Evolutionary conservation across 1,284 basidiomycete genomes (phyloP).

Genomic region (Phylloporus sp.): DNA sequence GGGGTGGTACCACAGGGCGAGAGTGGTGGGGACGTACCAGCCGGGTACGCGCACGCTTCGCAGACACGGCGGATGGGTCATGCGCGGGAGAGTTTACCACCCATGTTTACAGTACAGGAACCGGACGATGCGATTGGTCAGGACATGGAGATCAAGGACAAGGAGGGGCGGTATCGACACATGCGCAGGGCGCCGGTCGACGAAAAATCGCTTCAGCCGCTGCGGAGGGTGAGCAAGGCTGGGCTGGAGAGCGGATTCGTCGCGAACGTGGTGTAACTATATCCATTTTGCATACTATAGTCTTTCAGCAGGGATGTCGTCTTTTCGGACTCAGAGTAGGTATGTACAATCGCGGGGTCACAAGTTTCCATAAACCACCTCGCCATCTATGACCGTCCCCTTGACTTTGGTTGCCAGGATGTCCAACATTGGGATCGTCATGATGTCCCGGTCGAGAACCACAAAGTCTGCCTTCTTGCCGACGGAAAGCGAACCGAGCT

Average conservation of each 20-base stretch:
- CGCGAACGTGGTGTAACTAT: constrained; percentile 14
- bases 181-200: constrained; percentile 84
- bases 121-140: constrained; percentile 56
- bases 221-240: constrained; percentile 87
- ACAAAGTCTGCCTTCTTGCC: constrained; percentile 91
- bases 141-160: constrained; percentile 86
- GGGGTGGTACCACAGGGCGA: constrained; percentile 60
- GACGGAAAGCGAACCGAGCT: constrained; percentile 65
- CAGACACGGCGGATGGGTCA: constrained; percentile 57
- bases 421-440: constrained; percentile 62
- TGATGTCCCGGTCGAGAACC: constrained; percentile 79
- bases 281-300: constrained; percentile 18
- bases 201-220: constrained; percentile 83
- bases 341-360: constrained; percentile 15
- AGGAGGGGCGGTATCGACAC: constrained; percentile 81
- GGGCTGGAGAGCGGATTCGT: constrained; percentile 70
- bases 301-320: constrained; percentile 7
- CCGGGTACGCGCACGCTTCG: constrained; percentile 46
- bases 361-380: constrained; percentile 64
- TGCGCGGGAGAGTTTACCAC: constrained; percentile 79
- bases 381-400: constrained; percentile 76
- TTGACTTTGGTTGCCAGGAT: constrained; percentile 59
- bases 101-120: constrained; percentile 46
- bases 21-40: constrained; percentile 25
- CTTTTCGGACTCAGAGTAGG: no score